Base-by-base conservation (phyloP, 805 yeast genomes). In the Candida maris region DNA sequence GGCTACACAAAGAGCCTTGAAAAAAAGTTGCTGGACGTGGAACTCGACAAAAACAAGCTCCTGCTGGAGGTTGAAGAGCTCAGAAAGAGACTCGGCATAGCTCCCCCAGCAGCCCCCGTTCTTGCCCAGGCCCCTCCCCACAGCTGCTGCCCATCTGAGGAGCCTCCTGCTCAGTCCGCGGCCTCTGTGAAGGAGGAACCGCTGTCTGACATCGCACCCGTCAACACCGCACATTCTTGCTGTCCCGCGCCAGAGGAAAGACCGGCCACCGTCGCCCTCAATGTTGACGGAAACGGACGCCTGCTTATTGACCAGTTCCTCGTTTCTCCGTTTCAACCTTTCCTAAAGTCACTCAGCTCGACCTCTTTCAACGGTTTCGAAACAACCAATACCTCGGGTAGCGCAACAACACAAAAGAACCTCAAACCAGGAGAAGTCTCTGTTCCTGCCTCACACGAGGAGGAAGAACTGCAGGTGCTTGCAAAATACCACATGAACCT, bases 1-100 rank as follows among this genome's bases (percentile, higher is more conserved):
- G 91, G 93, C 0, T 84, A 84, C 52, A 84, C 94, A 1, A 86
- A 81, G 59, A 78, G 77, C 48, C 61, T 84, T 46, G 94, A 84
- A 51, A 69, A 68, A 37, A 77, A 75, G 47, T 64, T 84, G 30
- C 70, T 76, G 22, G 71, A 70, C 22, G 61, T 83, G 37, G 88
- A 83, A 52, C 73, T 74, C 30, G 81, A 75, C 41, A 64, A 73
- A 38, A 61, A 67, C 26, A 54, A 55, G 34, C 53, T 75, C 28
- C 54, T 64, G 31, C 39, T 61, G 3, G 68, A 65, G 35, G 38
- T 64, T 28, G 61, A 57, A 19, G 39, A 46, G 12, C 39, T 61
- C 22, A 56, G 50, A 42, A 31, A 32, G 18, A 41, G 38, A 12
- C 31, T 49, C 21, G 31, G 31, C 7, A 8, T 21, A 19, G 16